Evolutionary conservation across 2,329 filamentous ascomycete species (phyloP).

Genomic region (Colletotrichum spaethianum): DNA sequence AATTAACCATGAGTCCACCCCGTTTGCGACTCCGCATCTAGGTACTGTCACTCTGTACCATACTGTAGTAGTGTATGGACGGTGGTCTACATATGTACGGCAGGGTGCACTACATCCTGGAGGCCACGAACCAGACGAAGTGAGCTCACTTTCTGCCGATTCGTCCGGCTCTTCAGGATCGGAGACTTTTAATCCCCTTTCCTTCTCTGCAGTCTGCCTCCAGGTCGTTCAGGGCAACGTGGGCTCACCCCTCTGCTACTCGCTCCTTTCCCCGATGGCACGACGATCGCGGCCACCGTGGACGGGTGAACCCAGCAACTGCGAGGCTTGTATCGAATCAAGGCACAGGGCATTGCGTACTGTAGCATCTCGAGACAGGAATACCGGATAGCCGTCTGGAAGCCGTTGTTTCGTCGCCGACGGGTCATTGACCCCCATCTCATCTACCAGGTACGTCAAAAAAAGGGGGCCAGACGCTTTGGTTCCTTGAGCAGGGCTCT

Average conservation of each 20-base stretch:
- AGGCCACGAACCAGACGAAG: not conserved
- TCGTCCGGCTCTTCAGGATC: conserved; percentile 33
- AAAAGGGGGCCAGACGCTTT: conserved; percentile 24
- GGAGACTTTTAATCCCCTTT: conserved; percentile 23
- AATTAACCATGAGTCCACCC: conserved; percentile 38
- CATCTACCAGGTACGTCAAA: conserved; percentile 34
- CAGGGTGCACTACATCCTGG: too few relatives aligned
- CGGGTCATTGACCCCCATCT: conserved; percentile 34
- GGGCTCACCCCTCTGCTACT: not conserved
- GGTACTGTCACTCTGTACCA: too few relatives aligned
- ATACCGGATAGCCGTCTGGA: conserved; percentile 24
- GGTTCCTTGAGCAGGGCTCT: conserved; percentile 24
- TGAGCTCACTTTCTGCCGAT: conserved; percentile 37
- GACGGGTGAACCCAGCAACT: not conserved
- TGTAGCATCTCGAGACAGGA: conserved; percentile 29
- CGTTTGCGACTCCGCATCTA: conserved; percentile 31
- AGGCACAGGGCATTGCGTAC: conserved; percentile 8
- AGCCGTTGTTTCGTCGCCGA: conserved; percentile 35
- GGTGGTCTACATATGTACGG: too few relatives aligned
- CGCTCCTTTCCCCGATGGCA: not conserved
- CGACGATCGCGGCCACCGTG: not conserved
- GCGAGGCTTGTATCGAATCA: not conserved
- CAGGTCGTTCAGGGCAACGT: not conserved
- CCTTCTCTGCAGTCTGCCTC: not conserved
- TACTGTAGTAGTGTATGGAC: too few relatives aligned